These are phyloP conservation scores for Sideroxylon spinosum DNA, from an alignment of 179 eudicot species.

Conservation along the genomic window DNA sequence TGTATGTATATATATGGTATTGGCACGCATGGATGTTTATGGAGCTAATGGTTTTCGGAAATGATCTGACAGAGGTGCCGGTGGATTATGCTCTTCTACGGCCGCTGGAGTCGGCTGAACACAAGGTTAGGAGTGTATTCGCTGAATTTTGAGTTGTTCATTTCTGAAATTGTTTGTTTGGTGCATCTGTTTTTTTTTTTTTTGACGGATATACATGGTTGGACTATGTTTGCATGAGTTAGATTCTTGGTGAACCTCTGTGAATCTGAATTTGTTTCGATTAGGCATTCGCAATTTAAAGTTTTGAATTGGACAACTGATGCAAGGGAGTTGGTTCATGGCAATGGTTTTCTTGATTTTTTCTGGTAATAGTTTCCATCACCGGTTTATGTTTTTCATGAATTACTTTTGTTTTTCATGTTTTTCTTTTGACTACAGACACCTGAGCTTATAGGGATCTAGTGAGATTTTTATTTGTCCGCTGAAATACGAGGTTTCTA, in stretches of 20 bases:
- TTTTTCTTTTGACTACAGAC: not conserved
- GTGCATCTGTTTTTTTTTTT: not conserved
- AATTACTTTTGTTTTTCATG: too few relatives aligned
- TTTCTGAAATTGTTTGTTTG: not conserved
- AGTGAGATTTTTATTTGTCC: not conserved
- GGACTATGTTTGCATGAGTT: not conserved
- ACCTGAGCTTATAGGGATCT: not conserved
- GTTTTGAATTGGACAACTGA: not conserved
- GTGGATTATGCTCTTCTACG: conserved; percentile 18
- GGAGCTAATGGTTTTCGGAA: not conserved
- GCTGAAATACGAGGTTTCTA: not conserved
- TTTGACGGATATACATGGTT: too few relatives aligned
- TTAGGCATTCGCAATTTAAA: not conserved
- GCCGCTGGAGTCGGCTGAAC: conserved; percentile 15
- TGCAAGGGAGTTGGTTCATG: not conserved
- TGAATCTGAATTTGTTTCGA: not conserved
- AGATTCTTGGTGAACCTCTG: not conserved
- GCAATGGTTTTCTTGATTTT: not conserved
- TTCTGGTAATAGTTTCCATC: not conserved
- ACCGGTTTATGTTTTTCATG: too few relatives aligned
- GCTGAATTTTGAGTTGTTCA: not conserved
- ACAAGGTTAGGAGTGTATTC: conserved; percentile 19
- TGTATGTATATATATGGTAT: not conserved
- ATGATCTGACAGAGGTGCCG: conserved; percentile 25
- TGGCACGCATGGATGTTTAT: not conserved